These are phyloP conservation scores for Suillus decipiens DNA, from an alignment of 768 basidiomycete genomes.

Conservation along the genomic window DNA sequence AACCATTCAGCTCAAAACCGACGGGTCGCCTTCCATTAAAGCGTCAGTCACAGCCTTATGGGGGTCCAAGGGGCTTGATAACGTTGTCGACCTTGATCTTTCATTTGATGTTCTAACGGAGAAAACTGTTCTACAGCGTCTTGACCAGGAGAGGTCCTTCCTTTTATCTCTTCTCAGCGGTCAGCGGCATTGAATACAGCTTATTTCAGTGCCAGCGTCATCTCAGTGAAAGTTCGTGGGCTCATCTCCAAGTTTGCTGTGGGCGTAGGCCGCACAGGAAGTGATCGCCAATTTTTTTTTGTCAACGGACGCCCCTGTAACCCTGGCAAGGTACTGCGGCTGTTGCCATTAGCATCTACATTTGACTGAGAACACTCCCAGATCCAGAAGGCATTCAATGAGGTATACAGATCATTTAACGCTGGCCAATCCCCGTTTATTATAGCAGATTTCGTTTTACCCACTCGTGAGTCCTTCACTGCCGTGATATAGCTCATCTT, in stretches of 20 bases:
- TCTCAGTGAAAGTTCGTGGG: constrained; percentile 64
- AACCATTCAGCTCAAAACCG: constrained; percentile 69
- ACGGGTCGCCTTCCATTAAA: constrained; percentile 62
- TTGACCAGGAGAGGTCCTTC: constrained; percentile 25
- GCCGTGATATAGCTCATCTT: background rate
- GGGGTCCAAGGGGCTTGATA: constrained; percentile 80
- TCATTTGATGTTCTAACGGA: constrained; percentile 71
- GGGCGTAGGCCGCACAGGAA: constrained; percentile 72
- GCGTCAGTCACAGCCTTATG: constrained; percentile 75
- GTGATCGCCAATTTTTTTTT: constrained; percentile 91
- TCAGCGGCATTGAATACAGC: constrained; percentile 6
- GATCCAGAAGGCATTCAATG: constrained; percentile 90
- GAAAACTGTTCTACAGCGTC: constrained; percentile 32
- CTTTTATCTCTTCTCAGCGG: background rate
- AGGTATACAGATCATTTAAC: constrained; percentile 87
- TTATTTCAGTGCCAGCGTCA: constrained; percentile 22
- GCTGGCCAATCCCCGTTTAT: constrained; percentile 76
- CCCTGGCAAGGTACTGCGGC: constrained; percentile 58
- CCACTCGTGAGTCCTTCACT: constrained; percentile 56
- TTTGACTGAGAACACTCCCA: constrained; percentile 27
- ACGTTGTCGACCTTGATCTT: constrained; percentile 73
- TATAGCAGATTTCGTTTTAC: constrained; percentile 80
- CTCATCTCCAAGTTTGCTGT: constrained; percentile 81
- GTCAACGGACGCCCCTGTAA: constrained; percentile 91
- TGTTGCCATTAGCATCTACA: background rate